Conservation (phyloP, 768 basidiomycete species). For the Boletus pseudo-olivaceus region DNA sequence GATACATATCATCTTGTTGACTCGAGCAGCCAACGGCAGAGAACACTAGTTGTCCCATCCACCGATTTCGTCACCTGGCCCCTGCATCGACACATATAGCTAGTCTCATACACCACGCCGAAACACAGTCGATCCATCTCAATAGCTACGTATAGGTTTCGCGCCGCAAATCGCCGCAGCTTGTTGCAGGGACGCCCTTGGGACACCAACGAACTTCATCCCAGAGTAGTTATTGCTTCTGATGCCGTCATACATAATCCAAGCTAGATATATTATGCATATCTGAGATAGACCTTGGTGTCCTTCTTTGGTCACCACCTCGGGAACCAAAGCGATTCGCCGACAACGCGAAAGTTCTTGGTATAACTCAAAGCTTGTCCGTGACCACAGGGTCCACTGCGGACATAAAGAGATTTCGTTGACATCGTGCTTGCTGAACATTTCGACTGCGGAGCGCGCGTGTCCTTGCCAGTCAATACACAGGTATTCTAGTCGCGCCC, state of each 20-base stretch:
- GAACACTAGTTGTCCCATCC: neutral
- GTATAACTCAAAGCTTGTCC: neutral
- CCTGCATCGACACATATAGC: neutral
- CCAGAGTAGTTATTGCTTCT: neutral
- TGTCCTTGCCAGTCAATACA: neutral
- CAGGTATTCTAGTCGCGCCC: neutral
- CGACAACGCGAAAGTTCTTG: neutral
- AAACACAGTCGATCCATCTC: neutral
- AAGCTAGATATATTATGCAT: neutral
- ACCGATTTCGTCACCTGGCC: neutral
- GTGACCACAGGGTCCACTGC: conserved; percentile 1
- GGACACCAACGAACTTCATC: neutral
- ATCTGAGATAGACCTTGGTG: neutral
- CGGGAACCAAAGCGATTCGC: conserved; percentile 2
- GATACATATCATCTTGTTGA: conserved; percentile 3
- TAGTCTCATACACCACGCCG: neutral
- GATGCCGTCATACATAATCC: conserved; percentile 5
- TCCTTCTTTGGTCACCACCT: neutral
- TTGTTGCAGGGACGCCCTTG: neutral
- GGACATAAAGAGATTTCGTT: conserved; percentile 4
- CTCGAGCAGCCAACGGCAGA: conserved; percentile 3
- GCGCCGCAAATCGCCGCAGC: conserved; percentile 5
- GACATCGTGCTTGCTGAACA: conserved; percentile 1
- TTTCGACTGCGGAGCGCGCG: neutral
- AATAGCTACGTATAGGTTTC: neutral